Percentiles rank a stretch among this genome's conserved stretches.
Conservation (phyloP, 352 stramenopile genomes). For the Hyaloperonospora arabidopsidis region DNA sequence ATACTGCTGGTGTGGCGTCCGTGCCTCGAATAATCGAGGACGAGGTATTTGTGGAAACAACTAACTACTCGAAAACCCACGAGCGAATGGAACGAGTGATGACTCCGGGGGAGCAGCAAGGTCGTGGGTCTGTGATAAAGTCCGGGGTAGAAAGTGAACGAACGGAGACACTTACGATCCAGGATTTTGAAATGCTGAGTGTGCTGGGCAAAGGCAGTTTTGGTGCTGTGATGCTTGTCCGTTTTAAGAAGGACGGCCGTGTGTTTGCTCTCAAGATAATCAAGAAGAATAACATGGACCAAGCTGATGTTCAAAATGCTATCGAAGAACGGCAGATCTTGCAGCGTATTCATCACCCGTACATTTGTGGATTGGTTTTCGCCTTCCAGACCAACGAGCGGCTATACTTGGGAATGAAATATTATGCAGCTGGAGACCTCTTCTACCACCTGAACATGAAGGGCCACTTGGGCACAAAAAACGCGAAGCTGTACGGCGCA, state of each 20-base stretch:
- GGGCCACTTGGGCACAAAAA: slow-evolving; percentile 49
- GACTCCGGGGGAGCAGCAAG: slow-evolving; percentile 11
- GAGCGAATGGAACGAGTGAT: slow-evolving; percentile 24
- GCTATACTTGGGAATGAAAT: slow-evolving; percentile 87
- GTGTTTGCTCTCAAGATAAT: slow-evolving; percentile 88
- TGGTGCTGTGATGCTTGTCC: slow-evolving; percentile 83
- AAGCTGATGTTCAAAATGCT: slow-evolving; percentile 73
- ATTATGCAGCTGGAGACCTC: slow-evolving; percentile 80
- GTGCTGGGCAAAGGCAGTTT: slow-evolving; percentile 84
- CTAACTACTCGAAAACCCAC: slow-evolving; percentile 26
- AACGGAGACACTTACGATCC: slow-evolving; percentile 66
- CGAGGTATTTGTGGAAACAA: slow-evolving; percentile 31
- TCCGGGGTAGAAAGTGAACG: slow-evolving; percentile 13
- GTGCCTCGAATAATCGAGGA: slow-evolving; percentile 30
- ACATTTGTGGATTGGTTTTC: slow-evolving; percentile 83
- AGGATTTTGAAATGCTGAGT: slow-evolving; percentile 88
- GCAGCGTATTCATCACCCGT: slow-evolving; percentile 83
- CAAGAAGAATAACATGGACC: slow-evolving; percentile 86
- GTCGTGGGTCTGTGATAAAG: slow-evolving; percentile 4
- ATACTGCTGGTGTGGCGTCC: slow-evolving; percentile 4
- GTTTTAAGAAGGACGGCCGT: slow-evolving; percentile 83
- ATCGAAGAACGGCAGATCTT: slow-evolving; percentile 87
- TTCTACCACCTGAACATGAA: slow-evolving; percentile 87
- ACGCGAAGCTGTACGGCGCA: slow-evolving; percentile 70
- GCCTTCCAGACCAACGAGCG: slow-evolving; percentile 86